Percentiles rank a stretch among this genome's conserved stretches.
Conservation (phyloP, 73 alveolate genomes). For the Paramecium sexaurelia region DNA sequence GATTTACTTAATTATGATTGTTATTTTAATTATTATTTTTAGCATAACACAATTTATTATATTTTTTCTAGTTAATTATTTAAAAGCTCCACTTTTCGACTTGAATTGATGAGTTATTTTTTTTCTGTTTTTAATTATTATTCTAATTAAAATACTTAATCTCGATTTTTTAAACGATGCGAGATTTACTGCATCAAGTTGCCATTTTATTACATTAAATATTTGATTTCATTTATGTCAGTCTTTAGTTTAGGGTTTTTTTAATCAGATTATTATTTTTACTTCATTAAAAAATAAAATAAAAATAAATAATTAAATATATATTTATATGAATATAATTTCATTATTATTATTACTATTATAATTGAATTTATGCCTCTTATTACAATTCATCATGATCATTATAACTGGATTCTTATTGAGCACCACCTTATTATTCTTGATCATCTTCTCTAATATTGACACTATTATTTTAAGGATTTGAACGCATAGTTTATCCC, state of each 20-base stretch:
- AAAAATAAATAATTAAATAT: neutral
- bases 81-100: neutral
- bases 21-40: neutral
- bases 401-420: neutral
- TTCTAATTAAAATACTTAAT: neutral
- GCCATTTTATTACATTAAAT: neutral
- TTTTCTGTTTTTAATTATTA: neutral
- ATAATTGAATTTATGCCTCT: constrained; percentile 17
- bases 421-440: neutral
- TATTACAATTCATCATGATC: constrained; percentile 34
- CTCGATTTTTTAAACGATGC: neutral
- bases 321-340: neutral
- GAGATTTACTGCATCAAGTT: neutral
- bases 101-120: neutral
- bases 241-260: neutral
- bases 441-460: neutral
- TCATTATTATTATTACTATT: neutral
- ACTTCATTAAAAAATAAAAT: neutral
- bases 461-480: constrained; percentile 11
- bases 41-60: neutral
- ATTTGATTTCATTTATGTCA: neutral
- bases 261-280: neutral
- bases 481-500: constrained; percentile 18
- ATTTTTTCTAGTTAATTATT: neutral
- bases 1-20: neutral